Evolutionary conservation across 495 filamentous ascomycete species (phyloP).

Genomic region (Hypomontagnella monticulosa): DNA sequence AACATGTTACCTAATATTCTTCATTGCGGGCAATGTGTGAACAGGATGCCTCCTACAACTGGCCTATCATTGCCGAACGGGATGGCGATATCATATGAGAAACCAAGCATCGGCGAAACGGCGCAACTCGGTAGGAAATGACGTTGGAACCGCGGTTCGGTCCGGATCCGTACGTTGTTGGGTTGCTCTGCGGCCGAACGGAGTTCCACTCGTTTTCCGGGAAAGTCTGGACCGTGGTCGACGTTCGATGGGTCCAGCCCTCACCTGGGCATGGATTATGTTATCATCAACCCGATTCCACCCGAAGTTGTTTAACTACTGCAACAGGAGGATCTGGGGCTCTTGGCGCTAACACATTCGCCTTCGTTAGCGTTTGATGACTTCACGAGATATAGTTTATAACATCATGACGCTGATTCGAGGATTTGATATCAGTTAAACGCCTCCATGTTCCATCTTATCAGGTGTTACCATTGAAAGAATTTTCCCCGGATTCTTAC

Average conservation of each 20-base stretch:
- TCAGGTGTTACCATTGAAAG: neutral
- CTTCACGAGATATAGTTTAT: constrained; percentile 15
- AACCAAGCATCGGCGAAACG: constrained; percentile 20
- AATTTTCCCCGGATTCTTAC: constrained; percentile 4
- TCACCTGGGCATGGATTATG: constrained; percentile 23
- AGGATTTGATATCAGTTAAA: constrained; percentile 10
- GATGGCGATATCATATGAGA: constrained; percentile 5
- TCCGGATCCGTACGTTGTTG: constrained; percentile 28
- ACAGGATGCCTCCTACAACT: no score
- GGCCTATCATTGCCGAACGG: constrained; percentile 10
- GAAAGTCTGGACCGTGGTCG: constrained; percentile 34
- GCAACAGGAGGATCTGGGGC: constrained; percentile 20
- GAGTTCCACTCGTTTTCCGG: constrained; percentile 29
- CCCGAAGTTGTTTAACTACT: constrained; percentile 29
- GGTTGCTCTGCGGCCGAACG: constrained; percentile 29
- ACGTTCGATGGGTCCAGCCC: constrained; percentile 15
- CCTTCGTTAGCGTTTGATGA: constrained; percentile 19
- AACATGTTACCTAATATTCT: no score
- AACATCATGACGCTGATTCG: constrained; percentile 29
- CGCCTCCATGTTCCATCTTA: neutral
- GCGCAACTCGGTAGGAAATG: constrained; percentile 24
- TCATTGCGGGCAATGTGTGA: no score
- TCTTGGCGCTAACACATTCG: constrained; percentile 17
- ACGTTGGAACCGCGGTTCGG: constrained; percentile 37
- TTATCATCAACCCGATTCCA: constrained; percentile 32